Evolutionary conservation across 2,329 filamentous ascomycete genomes (phyloP).

Genomic region (Aspergillus ruber): DNA sequence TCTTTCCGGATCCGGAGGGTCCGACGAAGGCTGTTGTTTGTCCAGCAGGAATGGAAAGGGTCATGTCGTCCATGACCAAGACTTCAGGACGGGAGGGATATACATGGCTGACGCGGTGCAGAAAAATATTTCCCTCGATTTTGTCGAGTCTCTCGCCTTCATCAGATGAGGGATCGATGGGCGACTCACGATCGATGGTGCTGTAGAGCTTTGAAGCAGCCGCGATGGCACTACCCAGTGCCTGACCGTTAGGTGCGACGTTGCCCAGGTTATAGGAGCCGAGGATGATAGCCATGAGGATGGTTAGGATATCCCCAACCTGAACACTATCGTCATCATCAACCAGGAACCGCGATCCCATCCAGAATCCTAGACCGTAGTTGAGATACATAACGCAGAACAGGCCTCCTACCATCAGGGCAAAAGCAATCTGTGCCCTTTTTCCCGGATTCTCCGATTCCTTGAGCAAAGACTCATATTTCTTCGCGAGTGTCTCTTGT

Average conservation of each 20-base stretch:
- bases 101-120: conserved; percentile 80
- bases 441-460: conserved; percentile 69
- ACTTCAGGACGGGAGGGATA: conserved; percentile 92
- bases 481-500: conserved; percentile 76
- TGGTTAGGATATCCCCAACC: conserved; percentile 69
- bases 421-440: conserved; percentile 66
- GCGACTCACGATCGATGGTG: conserved; percentile 83
- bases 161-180: conserved; percentile 68
- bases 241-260: conserved; percentile 75
- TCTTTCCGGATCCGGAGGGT: conserved; percentile 90
- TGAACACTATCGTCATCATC: conserved; percentile 53
- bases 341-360: conserved; percentile 70
- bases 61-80: conserved; percentile 77
- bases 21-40: conserved; percentile 95
- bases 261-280: conserved; percentile 88
- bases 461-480: conserved; percentile 71
- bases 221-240: conserved; percentile 75
- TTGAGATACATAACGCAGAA: conserved; percentile 80
- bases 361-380: conserved; percentile 84
- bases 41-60: conserved; percentile 71
- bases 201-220: conserved; percentile 88
- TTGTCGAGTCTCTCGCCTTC: conserved; percentile 66
- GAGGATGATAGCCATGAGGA: conserved; percentile 86
- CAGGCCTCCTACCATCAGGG: conserved; percentile 74
- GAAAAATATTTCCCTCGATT: conserved; percentile 70